phyloP scores from a whole-genome alignment of 164 flowering plant species.

The Liriodendron chinense region DNA sequence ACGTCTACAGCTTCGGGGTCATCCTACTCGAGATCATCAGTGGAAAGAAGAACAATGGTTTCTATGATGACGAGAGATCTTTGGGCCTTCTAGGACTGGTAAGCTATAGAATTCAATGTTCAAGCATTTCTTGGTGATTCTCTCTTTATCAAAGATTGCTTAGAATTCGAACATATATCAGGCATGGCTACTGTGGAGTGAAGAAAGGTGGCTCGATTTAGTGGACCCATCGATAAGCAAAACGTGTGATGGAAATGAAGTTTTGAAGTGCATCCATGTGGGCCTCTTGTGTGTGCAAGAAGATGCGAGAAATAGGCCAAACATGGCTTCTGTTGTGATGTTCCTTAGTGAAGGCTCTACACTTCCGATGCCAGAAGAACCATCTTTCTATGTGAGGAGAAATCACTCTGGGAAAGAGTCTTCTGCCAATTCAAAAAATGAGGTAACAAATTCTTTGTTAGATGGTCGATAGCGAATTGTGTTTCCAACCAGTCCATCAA shows the following conservation, averaged over 20 bases:
- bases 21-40: conserved; percentile 42
- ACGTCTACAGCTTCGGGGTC: conserved; percentile 56
- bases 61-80: conserved; percentile 21
- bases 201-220: conserved; percentile 1
- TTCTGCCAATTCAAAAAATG: background rate
- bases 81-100: conserved; percentile 5
- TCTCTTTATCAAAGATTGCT: no score
- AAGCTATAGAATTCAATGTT: background rate
- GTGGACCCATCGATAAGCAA: conserved; percentile 4
- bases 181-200: conserved; percentile 15
- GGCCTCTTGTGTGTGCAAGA: conserved; percentile 15
- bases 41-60: conserved; percentile 47
- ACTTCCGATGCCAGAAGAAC: conserved; percentile 6
- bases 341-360: conserved; percentile 3
- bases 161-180: background rate
- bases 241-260: background rate
- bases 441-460: background rate
- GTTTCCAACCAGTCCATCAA: no score
- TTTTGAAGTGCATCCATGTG: conserved; percentile 8
- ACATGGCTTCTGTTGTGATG: conserved; percentile 6
- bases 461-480: background rate
- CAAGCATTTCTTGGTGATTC: background rate
- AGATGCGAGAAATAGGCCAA: conserved; percentile 4
- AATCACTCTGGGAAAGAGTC: background rate
- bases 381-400: conserved; percentile 1